These are phyloP conservation scores for Peronospora belbahrii DNA, from an alignment of 352 stramenopile genomes.

Conservation along the genomic window DNA sequence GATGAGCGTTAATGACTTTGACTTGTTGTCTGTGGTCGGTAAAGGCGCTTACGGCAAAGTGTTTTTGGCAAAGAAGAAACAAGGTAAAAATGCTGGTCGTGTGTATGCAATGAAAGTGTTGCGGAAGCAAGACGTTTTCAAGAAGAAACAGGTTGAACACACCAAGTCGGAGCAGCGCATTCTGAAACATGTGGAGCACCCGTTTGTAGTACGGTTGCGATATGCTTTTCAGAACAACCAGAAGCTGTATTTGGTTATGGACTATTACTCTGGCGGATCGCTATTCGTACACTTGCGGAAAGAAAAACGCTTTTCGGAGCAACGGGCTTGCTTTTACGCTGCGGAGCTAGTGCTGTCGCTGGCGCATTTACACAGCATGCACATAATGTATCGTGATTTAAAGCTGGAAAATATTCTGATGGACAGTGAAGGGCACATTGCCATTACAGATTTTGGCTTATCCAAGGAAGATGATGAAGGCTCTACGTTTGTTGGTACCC, in stretches of 20 bases:
- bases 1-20: conserved; percentile 85
- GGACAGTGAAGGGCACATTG: conserved; percentile 74
- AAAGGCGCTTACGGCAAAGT: conserved; percentile 86
- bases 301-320: conserved; percentile 57
- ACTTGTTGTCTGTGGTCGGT: conserved; percentile 75
- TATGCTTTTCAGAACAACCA: conserved; percentile 87
- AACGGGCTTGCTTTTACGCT: conserved; percentile 76
- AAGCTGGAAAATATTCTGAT: conserved; percentile 89
- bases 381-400: conserved; percentile 87
- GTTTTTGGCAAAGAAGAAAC: conserved; percentile 77
- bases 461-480: conserved; percentile 83
- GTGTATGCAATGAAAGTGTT: conserved; percentile 89
- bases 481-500: conserved; percentile 76
- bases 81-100: conserved; percentile 50
- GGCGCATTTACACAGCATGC: conserved; percentile 75
- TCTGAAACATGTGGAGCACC: conserved; percentile 81
- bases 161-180: conserved; percentile 87
- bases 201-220: conserved; percentile 81
- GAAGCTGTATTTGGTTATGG: conserved; percentile 87
- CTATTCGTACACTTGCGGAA: conserved; percentile 83
- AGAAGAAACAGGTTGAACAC: conserved; percentile 82
- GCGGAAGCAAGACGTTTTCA: conserved; percentile 79
- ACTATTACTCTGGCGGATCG: conserved; percentile 84
- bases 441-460: conserved; percentile 84
- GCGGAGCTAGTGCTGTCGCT: conserved; percentile 78